phyloP scores from a whole-genome alignment of 192 early-diverging fungal species.

The Mortierella claussenii region DNA sequence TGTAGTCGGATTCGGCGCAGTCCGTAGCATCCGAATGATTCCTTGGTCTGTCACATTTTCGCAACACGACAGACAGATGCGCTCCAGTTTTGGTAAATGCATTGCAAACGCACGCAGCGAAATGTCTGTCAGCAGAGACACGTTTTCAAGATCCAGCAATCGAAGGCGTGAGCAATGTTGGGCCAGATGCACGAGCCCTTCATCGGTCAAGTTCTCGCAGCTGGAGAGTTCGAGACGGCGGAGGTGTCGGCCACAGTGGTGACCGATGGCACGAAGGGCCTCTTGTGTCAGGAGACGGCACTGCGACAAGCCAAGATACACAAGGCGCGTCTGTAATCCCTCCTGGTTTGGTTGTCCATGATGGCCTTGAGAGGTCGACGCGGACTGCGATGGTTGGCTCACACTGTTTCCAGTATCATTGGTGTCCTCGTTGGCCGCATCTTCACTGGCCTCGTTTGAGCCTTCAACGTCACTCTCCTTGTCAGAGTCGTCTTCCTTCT shows the following conservation, averaged over 20 bases:
- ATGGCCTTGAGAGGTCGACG: not conserved
- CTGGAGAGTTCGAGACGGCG: constrained; percentile 62
- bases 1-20: constrained; percentile 33
- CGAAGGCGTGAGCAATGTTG: constrained; percentile 28
- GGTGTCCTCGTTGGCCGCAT: not conserved
- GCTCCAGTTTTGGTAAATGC: constrained; percentile 33
- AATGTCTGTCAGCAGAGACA: constrained; percentile 30
- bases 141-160: constrained; percentile 39
- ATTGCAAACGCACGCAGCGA: constrained; percentile 53
- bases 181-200: constrained; percentile 47
- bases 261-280: constrained; percentile 42
- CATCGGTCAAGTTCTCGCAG: constrained; percentile 54
- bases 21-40: constrained; percentile 31
- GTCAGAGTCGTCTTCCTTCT: constrained; percentile 27
- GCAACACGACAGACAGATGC: constrained; percentile 42
- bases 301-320: constrained; percentile 56
- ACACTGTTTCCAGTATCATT: not conserved
- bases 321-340: constrained; percentile 34
- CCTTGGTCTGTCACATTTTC: constrained; percentile 51
- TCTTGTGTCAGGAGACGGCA: constrained; percentile 54
- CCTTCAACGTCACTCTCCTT: constrained; percentile 17
- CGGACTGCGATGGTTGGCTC: not conserved
- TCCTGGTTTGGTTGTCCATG: constrained; percentile 2
- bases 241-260: constrained; percentile 35
- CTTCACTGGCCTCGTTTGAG: constrained; percentile 3